Evolutionary conservation across 2,329 filamentous ascomycete species (phyloP).

Genomic region (Berkeleyomyces basicola): DNA sequence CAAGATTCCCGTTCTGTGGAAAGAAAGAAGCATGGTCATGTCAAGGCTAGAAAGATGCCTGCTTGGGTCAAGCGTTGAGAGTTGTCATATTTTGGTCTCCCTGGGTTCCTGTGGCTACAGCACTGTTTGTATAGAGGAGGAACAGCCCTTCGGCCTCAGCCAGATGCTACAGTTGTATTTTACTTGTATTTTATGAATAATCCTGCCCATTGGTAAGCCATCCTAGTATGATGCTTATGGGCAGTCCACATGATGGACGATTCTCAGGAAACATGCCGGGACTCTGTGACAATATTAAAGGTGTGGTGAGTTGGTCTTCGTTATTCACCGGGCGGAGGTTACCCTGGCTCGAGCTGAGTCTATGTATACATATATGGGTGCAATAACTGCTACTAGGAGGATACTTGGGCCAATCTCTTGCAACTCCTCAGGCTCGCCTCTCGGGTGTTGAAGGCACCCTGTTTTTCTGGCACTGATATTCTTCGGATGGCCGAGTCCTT

Average conservation of each 20-base stretch:
- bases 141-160: neutral
- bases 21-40: conserved; percentile 90
- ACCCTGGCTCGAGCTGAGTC: too few relatives aligned
- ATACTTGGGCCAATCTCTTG: too few relatives aligned
- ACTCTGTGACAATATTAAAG: too few relatives aligned
- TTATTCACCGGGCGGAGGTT: too few relatives aligned
- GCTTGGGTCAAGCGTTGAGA: conserved; percentile 79
- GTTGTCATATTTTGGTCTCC: neutral
- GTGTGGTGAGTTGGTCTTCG: too few relatives aligned
- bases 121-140: neutral
- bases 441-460: too few relatives aligned
- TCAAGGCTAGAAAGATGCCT: conserved; percentile 97
- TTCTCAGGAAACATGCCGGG: too few relatives aligned
- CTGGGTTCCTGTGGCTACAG: neutral
- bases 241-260: neutral
- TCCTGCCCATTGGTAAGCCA: neutral
- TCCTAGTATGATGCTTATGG: neutral
- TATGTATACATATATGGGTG: too few relatives aligned
- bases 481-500: too few relatives aligned
- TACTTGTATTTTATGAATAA: neutral
- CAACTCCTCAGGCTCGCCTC: too few relatives aligned
- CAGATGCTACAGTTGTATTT: neutral
- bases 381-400: too few relatives aligned
- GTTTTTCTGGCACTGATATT: too few relatives aligned
- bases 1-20: conserved; percentile 85